Base-by-base conservation (phyloP, 1,139 yeast species). In the Magnusiomyces sp. region DNA sequence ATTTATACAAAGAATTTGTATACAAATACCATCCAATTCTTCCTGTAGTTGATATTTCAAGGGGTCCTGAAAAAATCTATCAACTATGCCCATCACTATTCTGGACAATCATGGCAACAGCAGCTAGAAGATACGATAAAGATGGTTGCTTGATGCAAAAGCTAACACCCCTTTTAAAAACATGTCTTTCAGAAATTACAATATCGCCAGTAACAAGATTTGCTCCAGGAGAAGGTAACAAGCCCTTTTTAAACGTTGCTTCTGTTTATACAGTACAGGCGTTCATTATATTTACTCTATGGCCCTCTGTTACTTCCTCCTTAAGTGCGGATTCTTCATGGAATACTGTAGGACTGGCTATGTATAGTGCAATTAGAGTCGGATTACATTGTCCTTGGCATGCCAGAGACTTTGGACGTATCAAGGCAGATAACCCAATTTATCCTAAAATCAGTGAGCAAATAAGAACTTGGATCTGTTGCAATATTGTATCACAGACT, bases 181-280 rank as follows among this genome's bases (percentile, higher is more conserved):
- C 85, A 2, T 79, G 88, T 3, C 69, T 89, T 44, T 89, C 95
- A 0, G 96, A 88, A 59, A 83, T 89, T 48, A 83, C 95, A 52
- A 88, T 90, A 32, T 81, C 94, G 2, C 97, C 97, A 1, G 86
- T 89, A 48, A 84, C 95, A 4, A 72, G 95, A 55, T 86, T 83
- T 61, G 52, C 50, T 13, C 39, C 39, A 20, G 42, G 49, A 9
- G 79, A 76, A 53, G 88, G 85, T 56, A 84, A 55, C 37, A 51
- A 83, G 57, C 95, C 95, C 1, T 77, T 85, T 11, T 72, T 86
- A 60, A 90, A 90, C 60, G 94, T 88, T 1, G 86, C 95, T 13
- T 84, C 95, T n/a, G 96, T 90, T 0, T 90, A 83, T 62, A 85
- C 95, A 0, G 97, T 90, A 1, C 98, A 92, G 64, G 97, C 97